phyloP scores from a whole-genome alignment of 305 asterid genomes.

The Fraxinus xanthoxyloides region DNA sequence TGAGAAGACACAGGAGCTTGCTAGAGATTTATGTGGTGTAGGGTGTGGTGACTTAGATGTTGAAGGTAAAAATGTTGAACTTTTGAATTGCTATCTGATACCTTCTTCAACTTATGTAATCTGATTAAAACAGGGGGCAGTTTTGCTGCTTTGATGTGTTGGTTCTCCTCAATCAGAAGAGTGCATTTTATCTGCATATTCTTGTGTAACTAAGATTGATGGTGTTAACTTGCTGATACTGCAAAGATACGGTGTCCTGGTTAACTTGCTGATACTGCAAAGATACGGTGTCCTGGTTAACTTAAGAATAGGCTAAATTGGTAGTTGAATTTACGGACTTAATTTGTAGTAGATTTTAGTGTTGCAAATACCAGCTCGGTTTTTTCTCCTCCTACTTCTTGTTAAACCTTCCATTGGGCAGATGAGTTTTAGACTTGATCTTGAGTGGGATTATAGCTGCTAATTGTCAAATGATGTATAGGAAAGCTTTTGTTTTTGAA shows the following conservation, averaged over 20 bases:
- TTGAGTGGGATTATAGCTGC: background rate
- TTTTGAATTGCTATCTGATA: slow-evolving; percentile 6
- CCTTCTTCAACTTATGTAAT: background rate
- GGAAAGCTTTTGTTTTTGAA: background rate
- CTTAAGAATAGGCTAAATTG: background rate
- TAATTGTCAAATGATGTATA: background rate
- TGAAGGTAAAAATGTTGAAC: slow-evolving; percentile 58
- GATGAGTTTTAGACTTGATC: background rate
- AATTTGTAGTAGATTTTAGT: background rate
- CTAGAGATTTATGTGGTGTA: slow-evolving; percentile 74
- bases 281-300: background rate
- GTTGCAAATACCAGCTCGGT: background rate
- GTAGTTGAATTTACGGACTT: background rate
- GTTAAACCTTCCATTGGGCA: background rate
- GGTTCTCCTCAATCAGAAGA: slow-evolving; percentile 5
- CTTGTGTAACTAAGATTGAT: slow-evolving; percentile 6
- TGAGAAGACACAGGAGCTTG: slow-evolving; percentile 94
- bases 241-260: background rate
- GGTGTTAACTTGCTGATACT: slow-evolving; percentile 7
- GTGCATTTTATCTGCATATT: slow-evolving; percentile 18
- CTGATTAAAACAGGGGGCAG: background rate
- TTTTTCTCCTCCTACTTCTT: background rate
- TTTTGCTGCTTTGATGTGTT: background rate
- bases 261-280: background rate
- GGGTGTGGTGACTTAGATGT: slow-evolving; percentile 98